phyloP scores from a whole-genome alignment of 2,329 filamentous ascomycete genomes.

The Colletotrichum spaethianum region DNA sequence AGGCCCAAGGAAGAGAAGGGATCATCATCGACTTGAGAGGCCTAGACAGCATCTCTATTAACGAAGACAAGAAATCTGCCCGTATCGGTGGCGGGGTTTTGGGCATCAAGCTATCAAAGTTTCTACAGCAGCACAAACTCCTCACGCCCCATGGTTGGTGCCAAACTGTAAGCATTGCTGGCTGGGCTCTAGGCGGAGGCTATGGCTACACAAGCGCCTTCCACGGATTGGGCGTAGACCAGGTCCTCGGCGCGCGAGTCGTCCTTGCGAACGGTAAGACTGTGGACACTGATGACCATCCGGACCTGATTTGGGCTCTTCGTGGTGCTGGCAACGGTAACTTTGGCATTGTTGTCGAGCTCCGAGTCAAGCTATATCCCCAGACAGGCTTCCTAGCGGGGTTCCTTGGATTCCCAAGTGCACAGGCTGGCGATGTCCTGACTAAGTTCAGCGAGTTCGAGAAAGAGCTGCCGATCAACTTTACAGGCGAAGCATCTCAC shows the following conservation, averaged over 20 bases:
- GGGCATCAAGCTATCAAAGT: constrained; percentile 30
- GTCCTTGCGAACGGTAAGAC: constrained; percentile 55
- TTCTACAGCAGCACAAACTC: constrained; percentile 33
- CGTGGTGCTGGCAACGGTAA: constrained; percentile 55
- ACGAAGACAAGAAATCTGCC: constrained; percentile 35
- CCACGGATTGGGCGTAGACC: constrained; percentile 54
- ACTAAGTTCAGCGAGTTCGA: constrained; percentile 18
- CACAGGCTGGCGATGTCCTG: constrained; percentile 46
- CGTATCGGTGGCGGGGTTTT: constrained; percentile 41
- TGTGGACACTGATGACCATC: constrained; percentile 52
- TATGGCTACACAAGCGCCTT: constrained; percentile 50
- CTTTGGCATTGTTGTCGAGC: constrained; percentile 57
- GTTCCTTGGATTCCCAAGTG: constrained; percentile 21
- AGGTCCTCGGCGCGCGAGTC: constrained; percentile 54
- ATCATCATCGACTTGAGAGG: constrained; percentile 41
- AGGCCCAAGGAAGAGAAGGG: constrained; percentile 33
- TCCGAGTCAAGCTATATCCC: constrained; percentile 57
- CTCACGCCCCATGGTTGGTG: constrained; percentile 35
- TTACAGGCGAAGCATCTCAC: constrained; percentile 22
- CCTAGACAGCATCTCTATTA: constrained; percentile 28
- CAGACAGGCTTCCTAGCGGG: constrained; percentile 33
- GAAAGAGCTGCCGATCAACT: constrained; percentile 47
- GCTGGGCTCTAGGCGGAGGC: constrained; percentile 53
- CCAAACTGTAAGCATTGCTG: constrained; percentile 49
- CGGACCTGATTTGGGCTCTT: constrained; percentile 52